Base-by-base conservation (phyloP, 441 rosid species). In the Aleurites moluccanus region DNA sequence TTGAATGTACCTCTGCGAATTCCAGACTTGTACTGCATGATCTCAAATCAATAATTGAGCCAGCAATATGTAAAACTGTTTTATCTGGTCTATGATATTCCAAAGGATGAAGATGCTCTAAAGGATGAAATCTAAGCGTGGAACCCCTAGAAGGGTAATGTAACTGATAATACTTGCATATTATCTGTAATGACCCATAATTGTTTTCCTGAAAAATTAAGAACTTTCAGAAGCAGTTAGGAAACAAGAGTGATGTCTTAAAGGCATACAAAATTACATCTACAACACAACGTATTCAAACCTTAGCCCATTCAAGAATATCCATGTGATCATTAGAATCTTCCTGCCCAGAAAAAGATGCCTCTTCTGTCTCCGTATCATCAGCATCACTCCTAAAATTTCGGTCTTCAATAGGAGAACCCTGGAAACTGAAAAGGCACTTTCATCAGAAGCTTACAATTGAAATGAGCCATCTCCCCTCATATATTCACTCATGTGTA, bases 221-320 rank as follows among this genome's bases (percentile, higher is more conserved):
- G 67, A 83, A 61, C 38, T 20, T 23, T 71, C 38, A 66, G 74
- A 47, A 45, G 67, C 35, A 33, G 70, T 65, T 16, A 57, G 67
- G 7, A 15, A 14, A 21, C 11, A 56, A 57, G 20, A 57, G 44
- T 38, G 18, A 55, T 25, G 45, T 7, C 21, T 72, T 56, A 30
- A 63, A 75, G 10, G 38, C 11, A 62, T n/a, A n/a, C 10, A 70
- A 61, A 79, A 38, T 16, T 53, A 64, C 57, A 27, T 27, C 16
- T 28, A 11, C 64, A 73, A 70, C 55, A 38, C 66, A 45, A 73
- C 72, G 55, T 30, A 70, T 67, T 70, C 80, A 83, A 77, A 96
- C 99, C 99, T 93, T 91, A 67, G 97, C 96, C 99, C 94, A 91
- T 84, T 88, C 94, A 83, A 92, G 97, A 75, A 96, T 88, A 83